These are phyloP conservation scores for Aechmea fasciata DNA, from an alignment of 176 grass and related monocot genomes.

Conservation along the genomic window DNA sequence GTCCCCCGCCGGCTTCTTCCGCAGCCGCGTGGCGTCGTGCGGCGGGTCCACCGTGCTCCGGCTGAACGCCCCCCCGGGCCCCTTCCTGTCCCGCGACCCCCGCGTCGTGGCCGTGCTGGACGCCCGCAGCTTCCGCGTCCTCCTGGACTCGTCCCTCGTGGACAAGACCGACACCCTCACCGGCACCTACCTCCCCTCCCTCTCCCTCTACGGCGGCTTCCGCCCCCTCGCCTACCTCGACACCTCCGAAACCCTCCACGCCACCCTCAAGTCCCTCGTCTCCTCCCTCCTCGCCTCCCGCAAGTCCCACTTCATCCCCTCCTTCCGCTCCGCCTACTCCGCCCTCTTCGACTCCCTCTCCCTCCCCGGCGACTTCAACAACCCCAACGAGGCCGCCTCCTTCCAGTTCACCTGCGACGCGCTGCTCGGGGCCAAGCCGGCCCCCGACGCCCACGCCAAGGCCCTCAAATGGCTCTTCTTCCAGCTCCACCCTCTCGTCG, in stretches of 20 bases:
- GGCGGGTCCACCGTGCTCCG: conserved; percentile 63
- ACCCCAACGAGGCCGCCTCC: conserved; percentile 23
- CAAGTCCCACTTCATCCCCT: conserved; percentile 31
- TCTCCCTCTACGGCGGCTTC: conserved; percentile 44
- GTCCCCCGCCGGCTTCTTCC: conserved; percentile 52
- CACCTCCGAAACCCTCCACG: conserved; percentile 42
- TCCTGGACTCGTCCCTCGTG: conserved; percentile 46
- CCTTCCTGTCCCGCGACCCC: conserved; percentile 34
- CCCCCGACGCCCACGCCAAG: conserved; percentile 13
- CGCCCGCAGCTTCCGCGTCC: conserved; percentile 51
- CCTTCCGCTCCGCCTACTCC: conserved; percentile 28
- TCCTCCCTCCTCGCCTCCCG: conserved; percentile 35
- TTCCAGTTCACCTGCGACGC: conserved; percentile 48
- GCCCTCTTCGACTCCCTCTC: conserved; percentile 34
- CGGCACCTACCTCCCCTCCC: conserved; percentile 55
- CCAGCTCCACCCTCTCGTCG: conserved; percentile 58
- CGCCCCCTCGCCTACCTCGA: conserved; percentile 57
- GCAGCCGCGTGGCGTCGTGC: conserved; percentile 31
- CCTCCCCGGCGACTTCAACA: conserved; percentile 29
- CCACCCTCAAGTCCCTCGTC: conserved; percentile 39
- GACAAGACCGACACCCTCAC: conserved; percentile 64
- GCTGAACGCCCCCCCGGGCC: conserved; percentile 48
- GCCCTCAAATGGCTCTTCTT: conserved; percentile 44
- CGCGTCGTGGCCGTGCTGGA: conserved; percentile 68
- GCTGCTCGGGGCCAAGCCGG: conserved; percentile 41